Conservation (phyloP, 345 rosid genomes). For the Euphorbia tirucalli region DNA sequence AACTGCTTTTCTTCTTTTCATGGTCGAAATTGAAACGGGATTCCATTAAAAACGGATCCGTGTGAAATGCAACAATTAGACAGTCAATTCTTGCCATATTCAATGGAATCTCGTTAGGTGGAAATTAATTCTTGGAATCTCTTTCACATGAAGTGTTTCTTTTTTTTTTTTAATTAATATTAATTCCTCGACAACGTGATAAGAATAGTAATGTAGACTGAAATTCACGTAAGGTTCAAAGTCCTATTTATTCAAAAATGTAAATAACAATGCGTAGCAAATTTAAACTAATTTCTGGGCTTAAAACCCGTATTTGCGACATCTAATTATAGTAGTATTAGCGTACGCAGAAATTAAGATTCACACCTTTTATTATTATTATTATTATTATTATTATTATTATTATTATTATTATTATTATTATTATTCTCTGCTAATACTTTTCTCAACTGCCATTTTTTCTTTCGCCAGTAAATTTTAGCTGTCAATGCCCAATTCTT, state of each 20-base stretch:
- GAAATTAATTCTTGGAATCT: neutral
- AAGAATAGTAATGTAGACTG: neutral
- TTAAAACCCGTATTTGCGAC: neutral
- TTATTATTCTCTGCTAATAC: neutral
- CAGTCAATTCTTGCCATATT: neutral
- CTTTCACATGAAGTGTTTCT: neutral
- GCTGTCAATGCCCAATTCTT: neutral
- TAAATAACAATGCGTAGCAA: neutral
- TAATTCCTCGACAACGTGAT: neutral
- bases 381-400: too few relatives aligned
- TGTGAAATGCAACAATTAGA: neutral
- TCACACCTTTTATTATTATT: neutral
- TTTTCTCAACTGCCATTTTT: neutral
- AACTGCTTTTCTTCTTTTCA: too few relatives aligned
- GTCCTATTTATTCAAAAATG: neutral
- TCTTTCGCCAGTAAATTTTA: neutral
- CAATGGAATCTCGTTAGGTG: neutral
- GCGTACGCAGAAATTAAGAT: neutral
- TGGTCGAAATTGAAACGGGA: neutral
- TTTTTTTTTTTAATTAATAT: neutral
- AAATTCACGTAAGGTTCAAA: neutral
- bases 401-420: too few relatives aligned
- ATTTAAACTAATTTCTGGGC: neutral
- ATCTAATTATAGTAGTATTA: neutral
- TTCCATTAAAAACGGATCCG: conserved; percentile 1